phyloP scores from a whole-genome alignment of 108 stramenopile species.

The Cyclotella choctawhatcheeana region DNA sequence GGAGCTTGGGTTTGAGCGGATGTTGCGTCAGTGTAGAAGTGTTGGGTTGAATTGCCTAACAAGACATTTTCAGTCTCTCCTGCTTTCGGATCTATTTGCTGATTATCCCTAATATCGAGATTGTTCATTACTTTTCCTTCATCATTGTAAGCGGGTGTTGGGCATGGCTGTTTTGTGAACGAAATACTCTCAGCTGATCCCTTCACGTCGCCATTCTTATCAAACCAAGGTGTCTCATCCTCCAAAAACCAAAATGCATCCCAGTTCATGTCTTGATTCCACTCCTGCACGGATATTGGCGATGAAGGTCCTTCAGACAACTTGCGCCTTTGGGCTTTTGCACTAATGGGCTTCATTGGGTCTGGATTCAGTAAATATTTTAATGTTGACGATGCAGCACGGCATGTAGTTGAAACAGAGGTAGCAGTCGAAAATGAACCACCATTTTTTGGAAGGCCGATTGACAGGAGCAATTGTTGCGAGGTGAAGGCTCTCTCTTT shows the following conservation, averaged over 20 bases:
- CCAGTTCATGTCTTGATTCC: slow-evolving; percentile 40
- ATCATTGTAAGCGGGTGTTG: not conserved
- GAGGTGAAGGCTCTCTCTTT: slow-evolving; percentile 88
- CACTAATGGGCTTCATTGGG: slow-evolving; percentile 89
- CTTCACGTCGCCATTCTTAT: slow-evolving; percentile 26
- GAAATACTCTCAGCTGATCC: slow-evolving; percentile 43
- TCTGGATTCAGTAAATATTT: slow-evolving; percentile 78
- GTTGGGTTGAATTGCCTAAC: slow-evolving; percentile 15
- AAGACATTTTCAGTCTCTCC: slow-evolving; percentile 14
- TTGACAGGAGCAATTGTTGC: slow-evolving; percentile 65
- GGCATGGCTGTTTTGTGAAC: slow-evolving; percentile 41
- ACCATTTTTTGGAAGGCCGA: slow-evolving; percentile 54
- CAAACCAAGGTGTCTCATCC: slow-evolving; percentile 49
- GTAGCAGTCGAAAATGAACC: slow-evolving; percentile 6
- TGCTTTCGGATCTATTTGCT: no score
- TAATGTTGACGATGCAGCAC: slow-evolving; percentile 51
- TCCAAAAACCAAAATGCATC: slow-evolving; percentile 44
- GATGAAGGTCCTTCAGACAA: slow-evolving; percentile 58
- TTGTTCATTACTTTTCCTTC: slow-evolving; percentile 6
- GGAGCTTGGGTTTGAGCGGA: slow-evolving; percentile 22
- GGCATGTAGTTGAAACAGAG: slow-evolving; percentile 39
- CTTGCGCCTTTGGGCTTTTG: slow-evolving; percentile 86
- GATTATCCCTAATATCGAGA: no score
- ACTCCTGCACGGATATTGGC: slow-evolving; percentile 41
- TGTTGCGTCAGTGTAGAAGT: slow-evolving; percentile 10